A percentile compares a stretch with the other conserved stretches of the same genome.
phyloP scores from a whole-genome alignment of 1,284 basidiomycete species.

The Tremellales sp. region DNA sequence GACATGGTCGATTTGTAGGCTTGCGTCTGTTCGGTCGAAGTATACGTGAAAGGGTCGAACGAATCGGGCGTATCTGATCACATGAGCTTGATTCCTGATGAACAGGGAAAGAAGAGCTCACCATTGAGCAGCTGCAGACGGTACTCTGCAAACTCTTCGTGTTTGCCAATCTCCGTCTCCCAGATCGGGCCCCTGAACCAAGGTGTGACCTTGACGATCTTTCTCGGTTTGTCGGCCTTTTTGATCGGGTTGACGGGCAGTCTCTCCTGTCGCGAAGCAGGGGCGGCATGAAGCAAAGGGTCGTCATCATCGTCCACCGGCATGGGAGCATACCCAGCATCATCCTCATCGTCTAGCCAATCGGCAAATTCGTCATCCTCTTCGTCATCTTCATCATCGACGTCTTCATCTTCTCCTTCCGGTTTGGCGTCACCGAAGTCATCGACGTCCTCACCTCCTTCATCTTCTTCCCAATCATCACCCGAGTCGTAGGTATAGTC shows the following conservation, averaged over 20 bases:
- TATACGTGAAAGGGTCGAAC: slow-evolving; percentile 45
- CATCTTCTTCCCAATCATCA: slow-evolving; percentile 49
- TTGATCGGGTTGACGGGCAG: slow-evolving; percentile 28
- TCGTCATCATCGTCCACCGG: slow-evolving; percentile 13
- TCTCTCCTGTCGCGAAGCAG: slow-evolving; percentile 12
- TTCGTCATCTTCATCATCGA: slow-evolving; percentile 33
- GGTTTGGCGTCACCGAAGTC: slow-evolving; percentile 19
- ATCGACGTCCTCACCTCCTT: slow-evolving; percentile 45
- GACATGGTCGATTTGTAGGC: slow-evolving; percentile 28
- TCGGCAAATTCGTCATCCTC: slow-evolving; percentile 36
- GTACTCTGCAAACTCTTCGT: slow-evolving; percentile 35
- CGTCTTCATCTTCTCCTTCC: slow-evolving; percentile 4
- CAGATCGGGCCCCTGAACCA: slow-evolving; percentile 43
- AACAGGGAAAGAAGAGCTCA: slow-evolving; percentile 11
- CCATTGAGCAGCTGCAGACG: slow-evolving; percentile 45
- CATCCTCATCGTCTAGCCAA: slow-evolving; percentile 40
- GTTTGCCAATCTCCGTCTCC: slow-evolving; percentile 32
- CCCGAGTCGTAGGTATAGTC: slow-evolving; percentile 49
- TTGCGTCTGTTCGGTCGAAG: slow-evolving; percentile 23
- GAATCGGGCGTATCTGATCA: slow-evolving; percentile 36
- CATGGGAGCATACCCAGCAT: slow-evolving; percentile 14
- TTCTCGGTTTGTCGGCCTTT: slow-evolving; percentile 32
- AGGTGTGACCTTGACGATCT: slow-evolving; percentile 42
- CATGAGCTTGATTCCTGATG: slow-evolving; percentile 2
- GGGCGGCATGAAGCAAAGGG: slow-evolving; percentile 1